phyloP scores from a whole-genome alignment of 352 stramenopile species.

The Pythium plurisporium region DNA sequence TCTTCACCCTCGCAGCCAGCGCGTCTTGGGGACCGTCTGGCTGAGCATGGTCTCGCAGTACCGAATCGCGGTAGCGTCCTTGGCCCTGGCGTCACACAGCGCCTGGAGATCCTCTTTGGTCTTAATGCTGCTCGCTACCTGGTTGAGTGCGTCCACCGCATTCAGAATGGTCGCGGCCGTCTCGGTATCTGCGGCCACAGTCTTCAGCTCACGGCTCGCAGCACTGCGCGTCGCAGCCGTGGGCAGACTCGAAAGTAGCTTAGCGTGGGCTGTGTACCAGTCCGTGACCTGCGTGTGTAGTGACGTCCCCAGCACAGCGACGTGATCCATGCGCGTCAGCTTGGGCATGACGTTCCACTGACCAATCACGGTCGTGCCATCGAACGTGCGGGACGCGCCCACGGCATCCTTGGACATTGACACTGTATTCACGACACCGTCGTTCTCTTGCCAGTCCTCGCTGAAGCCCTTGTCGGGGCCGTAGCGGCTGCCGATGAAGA shows the following conservation, averaged over 20 bases:
- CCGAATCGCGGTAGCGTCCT: slow-evolving; percentile 1
- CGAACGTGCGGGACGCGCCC: slow-evolving; percentile 17
- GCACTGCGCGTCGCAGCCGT: too few species aligned
- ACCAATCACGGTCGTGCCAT: slow-evolving; percentile 17
- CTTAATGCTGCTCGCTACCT: slow-evolving; percentile 28
- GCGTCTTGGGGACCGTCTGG: not conserved
- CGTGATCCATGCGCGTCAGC: slow-evolving; percentile 22
- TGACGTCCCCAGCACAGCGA: slow-evolving; percentile 5
- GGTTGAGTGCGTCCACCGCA: slow-evolving; percentile 35
- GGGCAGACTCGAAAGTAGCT: slow-evolving; percentile 9
- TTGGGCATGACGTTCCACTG: too few species aligned
- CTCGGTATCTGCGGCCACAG: slow-evolving; percentile 17
- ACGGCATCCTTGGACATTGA: too few species aligned
- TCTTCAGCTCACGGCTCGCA: too few species aligned
- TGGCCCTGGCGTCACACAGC: slow-evolving; percentile 17
- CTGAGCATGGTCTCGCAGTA: slow-evolving; percentile 13
- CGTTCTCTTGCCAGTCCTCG: slow-evolving; percentile 35
- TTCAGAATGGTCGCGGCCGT: slow-evolving; percentile 19
- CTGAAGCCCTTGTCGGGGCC: slow-evolving; percentile 23
- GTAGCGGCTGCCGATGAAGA: slow-evolving; percentile 37
- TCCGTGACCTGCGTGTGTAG: not conserved
- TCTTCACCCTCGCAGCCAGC: slow-evolving; percentile 2
- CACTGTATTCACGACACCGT: slow-evolving; percentile 23
- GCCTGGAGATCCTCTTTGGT: slow-evolving; percentile 30
- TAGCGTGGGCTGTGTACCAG: slow-evolving; percentile 9